phyloP scores from a whole-genome alignment of 2,329 filamentous ascomycete species.

The Sclerotinia minor region DNA sequence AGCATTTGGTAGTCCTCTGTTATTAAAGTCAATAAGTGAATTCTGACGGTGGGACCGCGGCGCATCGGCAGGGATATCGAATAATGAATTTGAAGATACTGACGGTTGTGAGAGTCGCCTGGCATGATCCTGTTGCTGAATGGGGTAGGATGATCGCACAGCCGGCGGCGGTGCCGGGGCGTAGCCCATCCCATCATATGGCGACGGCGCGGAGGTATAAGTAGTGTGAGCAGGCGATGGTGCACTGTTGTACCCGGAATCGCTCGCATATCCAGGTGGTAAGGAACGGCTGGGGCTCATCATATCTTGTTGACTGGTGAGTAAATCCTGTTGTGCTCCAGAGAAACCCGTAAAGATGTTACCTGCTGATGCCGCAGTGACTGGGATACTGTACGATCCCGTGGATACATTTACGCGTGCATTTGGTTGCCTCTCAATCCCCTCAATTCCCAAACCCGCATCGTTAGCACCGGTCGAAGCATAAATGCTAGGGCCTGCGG shows the following conservation, averaged over 20 bases:
- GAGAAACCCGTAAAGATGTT: conserved; percentile 56
- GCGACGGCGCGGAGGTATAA: conserved; percentile 50
- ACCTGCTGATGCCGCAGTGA: conserved; percentile 73
- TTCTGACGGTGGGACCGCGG: conserved; percentile 52
- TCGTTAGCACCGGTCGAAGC: conserved; percentile 53
- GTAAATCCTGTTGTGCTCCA: conserved; percentile 63
- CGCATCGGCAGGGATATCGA: conserved; percentile 39
- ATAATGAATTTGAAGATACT: conserved; percentile 59
- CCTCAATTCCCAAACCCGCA: conserved; percentile 58
- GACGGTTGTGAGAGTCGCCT: conserved; percentile 83
- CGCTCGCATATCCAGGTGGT: conserved; percentile 65
- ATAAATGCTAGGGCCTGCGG: conserved; percentile 60
- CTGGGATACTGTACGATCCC: conserved; percentile 70
- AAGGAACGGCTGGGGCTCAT: conserved; percentile 60
- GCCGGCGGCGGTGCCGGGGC: conserved; percentile 54
- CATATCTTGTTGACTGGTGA: conserved; percentile 73
- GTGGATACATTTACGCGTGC: conserved; percentile 61
- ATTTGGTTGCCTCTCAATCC: conserved; percentile 57
- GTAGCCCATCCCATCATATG: conserved; percentile 78
- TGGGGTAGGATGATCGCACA: conserved; percentile 54
- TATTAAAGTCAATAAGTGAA: conserved; percentile 64
- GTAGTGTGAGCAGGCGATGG: conserved; percentile 49
- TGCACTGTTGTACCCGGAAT: conserved; percentile 66
- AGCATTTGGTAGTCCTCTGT: conserved; percentile 56
- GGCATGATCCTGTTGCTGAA: conserved; percentile 54